Conservation (phyloP, 139 green algal genomes). For the Chlamydomonas sp. region DNA sequence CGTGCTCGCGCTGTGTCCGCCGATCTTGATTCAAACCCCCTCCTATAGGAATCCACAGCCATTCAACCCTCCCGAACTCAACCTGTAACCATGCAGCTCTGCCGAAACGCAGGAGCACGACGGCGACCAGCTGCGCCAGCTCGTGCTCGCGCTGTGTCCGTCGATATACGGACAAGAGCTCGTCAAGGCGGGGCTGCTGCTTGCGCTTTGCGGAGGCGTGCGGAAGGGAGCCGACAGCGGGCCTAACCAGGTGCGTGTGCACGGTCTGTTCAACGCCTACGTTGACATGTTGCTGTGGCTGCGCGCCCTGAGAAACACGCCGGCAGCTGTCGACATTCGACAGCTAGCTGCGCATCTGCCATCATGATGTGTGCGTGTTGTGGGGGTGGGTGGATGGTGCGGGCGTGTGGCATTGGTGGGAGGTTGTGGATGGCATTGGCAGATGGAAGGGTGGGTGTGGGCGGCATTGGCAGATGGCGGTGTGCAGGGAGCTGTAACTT, state of each 20-base stretch:
- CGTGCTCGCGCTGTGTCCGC: constrained; percentile 73
- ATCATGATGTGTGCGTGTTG: too few species aligned
- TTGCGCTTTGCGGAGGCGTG: constrained; percentile 82
- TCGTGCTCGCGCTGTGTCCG: constrained; percentile 80
- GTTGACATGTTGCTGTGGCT: too few species aligned
- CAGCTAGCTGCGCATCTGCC: too few species aligned
- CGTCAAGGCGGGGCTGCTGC: constrained; percentile 83
- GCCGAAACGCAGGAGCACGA: constrained; percentile 35
- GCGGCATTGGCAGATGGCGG: too few species aligned
- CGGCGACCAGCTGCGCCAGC: constrained; percentile 60
- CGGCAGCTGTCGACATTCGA: too few species aligned
- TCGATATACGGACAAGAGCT: constrained; percentile 83
- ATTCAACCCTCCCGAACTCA: neutral
- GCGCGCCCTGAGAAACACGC: too few species aligned
- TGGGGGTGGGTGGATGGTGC: too few species aligned
- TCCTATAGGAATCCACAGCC: too few species aligned
- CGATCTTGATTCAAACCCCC: too few species aligned
- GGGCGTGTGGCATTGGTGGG: too few species aligned
- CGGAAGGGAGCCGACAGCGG: neutral
- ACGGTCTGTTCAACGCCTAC: neutral
- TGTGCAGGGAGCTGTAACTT: constrained; percentile 78
- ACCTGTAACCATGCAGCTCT: neutral
- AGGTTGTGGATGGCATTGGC: too few species aligned
- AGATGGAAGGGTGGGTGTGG: too few species aligned
- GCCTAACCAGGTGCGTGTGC: neutral